phyloP scores from a whole-genome alignment of 345 rosid genomes.

The Moringa oleifera region DNA sequence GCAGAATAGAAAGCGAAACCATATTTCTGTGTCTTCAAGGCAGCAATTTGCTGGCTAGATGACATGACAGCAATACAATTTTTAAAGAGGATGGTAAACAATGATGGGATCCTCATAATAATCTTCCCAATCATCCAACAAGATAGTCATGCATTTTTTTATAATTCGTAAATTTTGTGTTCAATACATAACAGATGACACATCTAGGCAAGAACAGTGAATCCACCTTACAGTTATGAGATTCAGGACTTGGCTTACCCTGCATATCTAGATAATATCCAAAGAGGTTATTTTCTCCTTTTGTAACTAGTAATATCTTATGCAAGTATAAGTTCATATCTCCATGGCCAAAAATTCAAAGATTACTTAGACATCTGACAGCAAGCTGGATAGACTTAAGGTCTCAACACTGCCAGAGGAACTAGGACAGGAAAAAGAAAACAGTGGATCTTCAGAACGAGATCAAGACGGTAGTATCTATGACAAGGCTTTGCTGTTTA shows the following conservation, averaged over 20 bases:
- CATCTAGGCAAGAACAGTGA: not conserved
- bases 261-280: not conserved
- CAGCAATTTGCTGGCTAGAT: conserved; percentile 5
- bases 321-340: not conserved
- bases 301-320: conserved; percentile 1
- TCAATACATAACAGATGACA: not conserved
- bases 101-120: not conserved
- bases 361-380: not conserved
- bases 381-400: not conserved
- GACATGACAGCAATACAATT: not conserved
- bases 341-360: not conserved
- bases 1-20: not conserved
- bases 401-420: not conserved
- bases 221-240: not conserved
- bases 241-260: not conserved
- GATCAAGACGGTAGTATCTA: not conserved
- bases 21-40: not conserved
- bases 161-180: not conserved
- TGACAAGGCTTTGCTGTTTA: no score
- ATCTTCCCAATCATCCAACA: not conserved
- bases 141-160: not conserved
- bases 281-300: not conserved
- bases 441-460: not conserved
- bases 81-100: not conserved
- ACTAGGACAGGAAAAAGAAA: not conserved